Conservation (phyloP, 768 basidiomycete genomes). For the Neoboletus brunneissimus region DNA sequence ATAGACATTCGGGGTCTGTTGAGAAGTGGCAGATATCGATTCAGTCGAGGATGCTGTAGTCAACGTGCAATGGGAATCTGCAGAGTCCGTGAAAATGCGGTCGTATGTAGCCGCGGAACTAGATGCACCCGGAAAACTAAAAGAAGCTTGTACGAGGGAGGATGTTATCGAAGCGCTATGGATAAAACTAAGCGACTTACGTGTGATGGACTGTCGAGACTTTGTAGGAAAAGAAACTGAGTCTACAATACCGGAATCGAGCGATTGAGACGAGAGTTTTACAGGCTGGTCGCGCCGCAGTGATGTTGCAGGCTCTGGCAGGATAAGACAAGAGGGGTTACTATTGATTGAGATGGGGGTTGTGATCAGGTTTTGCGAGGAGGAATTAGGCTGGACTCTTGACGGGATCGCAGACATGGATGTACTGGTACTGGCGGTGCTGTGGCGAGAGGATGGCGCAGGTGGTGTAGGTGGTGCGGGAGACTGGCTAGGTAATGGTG, state of each 20-base stretch:
- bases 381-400: conserved; percentile 20
- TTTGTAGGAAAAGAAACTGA: conserved; percentile 2
- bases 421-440: conserved; percentile 10
- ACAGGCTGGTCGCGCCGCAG: conserved; percentile 5
- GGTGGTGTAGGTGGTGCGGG: conserved; percentile 22
- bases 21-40: conserved; percentile 9
- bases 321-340: conserved; percentile 22
- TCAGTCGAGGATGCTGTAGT: conserved; percentile 15
- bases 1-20: conserved; percentile 72
- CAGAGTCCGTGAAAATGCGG: conserved; percentile 6
- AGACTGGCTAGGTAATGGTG: conserved; percentile 12
- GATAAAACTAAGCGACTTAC: conserved; percentile 11
- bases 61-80: conserved; percentile 14
- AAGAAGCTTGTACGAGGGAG: conserved; percentile 20
- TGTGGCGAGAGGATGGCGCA: conserved; percentile 7
- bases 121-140: conserved; percentile 22
- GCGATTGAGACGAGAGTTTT: conserved; percentile 9
- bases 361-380: conserved; percentile 12
- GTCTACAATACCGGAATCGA: conserved; percentile 15
- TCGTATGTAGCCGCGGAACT: conserved; percentile 11
- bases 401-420: conserved; percentile 19
- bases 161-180: conserved; percentile 1
- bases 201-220: conserved; percentile 23
- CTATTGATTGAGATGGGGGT: conserved; percentile 12
- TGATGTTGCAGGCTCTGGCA: conserved; percentile 9